phyloP scores from a whole-genome alignment of 176 grass and related monocot species.

The Lolium perenne region DNA sequence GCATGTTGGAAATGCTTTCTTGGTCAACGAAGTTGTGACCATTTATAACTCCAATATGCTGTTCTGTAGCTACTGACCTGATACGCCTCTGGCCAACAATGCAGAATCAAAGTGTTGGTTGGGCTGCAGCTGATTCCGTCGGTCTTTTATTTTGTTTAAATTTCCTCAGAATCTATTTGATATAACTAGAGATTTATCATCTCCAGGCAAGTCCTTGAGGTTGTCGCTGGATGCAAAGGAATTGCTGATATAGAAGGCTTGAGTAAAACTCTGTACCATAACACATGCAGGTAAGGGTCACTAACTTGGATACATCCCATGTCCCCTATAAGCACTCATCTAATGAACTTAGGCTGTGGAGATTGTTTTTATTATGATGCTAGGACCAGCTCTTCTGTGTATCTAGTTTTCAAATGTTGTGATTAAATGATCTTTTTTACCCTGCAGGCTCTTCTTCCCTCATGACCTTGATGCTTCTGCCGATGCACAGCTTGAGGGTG shows the following conservation, averaged over 20 bases:
- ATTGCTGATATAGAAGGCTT: constrained; percentile 75
- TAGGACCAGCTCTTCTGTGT: constrained; percentile 11
- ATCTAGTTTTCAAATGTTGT: constrained; percentile 11
- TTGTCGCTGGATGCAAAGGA: constrained; percentile 86
- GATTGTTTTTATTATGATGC: background rate
- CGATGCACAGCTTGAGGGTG: constrained; percentile 77
- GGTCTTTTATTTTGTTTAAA: background rate
- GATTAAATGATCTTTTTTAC: constrained; percentile 31
- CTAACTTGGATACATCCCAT: constrained; percentile 15
- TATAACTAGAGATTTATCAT: constrained; percentile 19
- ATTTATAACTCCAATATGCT: constrained; percentile 6
- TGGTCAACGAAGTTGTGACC: constrained; percentile 7
- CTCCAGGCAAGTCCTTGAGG: constrained; percentile 91
- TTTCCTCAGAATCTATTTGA: constrained; percentile 6
- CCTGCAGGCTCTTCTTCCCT: constrained; percentile 88
- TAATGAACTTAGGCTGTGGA: background rate
- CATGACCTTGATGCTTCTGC: constrained; percentile 80
- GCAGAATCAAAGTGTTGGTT: background rate
- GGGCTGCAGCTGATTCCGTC: background rate
- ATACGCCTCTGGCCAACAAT: constrained; percentile 1
- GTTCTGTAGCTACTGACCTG: constrained; percentile 5
- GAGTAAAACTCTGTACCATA: constrained; percentile 87
- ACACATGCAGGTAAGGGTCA: constrained; percentile 84
- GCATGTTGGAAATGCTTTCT: constrained; percentile 4
- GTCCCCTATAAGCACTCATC: background rate